phyloP scores from a whole-genome alignment of 2,329 filamentous ascomycete genomes.

The Gliomastix tumulicola region DNA sequence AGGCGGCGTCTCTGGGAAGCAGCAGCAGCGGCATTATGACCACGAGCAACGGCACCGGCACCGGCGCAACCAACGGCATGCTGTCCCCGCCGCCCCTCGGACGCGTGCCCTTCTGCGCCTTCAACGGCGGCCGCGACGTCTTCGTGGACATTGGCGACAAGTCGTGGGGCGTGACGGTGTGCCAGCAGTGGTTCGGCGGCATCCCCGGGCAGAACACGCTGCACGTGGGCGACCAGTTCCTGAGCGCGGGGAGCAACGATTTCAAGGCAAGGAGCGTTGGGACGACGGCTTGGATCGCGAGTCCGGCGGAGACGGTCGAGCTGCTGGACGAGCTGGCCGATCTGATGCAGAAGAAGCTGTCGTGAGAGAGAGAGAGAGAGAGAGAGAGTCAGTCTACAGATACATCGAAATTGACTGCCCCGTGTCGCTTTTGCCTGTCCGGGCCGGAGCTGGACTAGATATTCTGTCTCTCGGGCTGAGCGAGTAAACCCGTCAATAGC shows the following conservation, averaged over 20 bases:
- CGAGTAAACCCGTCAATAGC: no score
- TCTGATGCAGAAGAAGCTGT: slow-evolving; percentile 28
- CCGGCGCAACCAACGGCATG: slow-evolving; percentile 13
- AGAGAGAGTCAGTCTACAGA: not conserved
- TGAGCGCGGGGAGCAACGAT: slow-evolving; percentile 92
- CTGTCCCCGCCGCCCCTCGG: slow-evolving; percentile 6
- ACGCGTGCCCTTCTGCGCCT: slow-evolving; percentile 84
- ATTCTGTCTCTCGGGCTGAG: no score
- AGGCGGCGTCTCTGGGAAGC: slow-evolving; percentile 52
- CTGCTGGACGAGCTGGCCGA: slow-evolving; percentile 75
- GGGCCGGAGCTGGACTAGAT: not conserved
- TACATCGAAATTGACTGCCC: no score
- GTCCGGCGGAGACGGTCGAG: slow-evolving; percentile 81
- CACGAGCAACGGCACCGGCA: slow-evolving; percentile 4
- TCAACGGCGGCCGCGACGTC: slow-evolving; percentile 95
- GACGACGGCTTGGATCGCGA: slow-evolving; percentile 96
- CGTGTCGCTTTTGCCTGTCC: no score
- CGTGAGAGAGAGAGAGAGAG: not conserved
- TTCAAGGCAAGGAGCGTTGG: slow-evolving; percentile 91
- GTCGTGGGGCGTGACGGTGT: slow-evolving; percentile 88
- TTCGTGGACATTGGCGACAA: slow-evolving; percentile 99
- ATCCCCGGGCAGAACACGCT: slow-evolving; percentile 74
- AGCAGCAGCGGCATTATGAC: slow-evolving; percentile 16
- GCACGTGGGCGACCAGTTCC: slow-evolving; percentile 94
- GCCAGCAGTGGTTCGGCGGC: slow-evolving; percentile 78